A percentile compares a stretch with the other conserved stretches of the same genome.
phyloP scores from a whole-genome alignment of 2,329 filamentous ascomycete species.

The Ophiocordyceps sinensis region DNA sequence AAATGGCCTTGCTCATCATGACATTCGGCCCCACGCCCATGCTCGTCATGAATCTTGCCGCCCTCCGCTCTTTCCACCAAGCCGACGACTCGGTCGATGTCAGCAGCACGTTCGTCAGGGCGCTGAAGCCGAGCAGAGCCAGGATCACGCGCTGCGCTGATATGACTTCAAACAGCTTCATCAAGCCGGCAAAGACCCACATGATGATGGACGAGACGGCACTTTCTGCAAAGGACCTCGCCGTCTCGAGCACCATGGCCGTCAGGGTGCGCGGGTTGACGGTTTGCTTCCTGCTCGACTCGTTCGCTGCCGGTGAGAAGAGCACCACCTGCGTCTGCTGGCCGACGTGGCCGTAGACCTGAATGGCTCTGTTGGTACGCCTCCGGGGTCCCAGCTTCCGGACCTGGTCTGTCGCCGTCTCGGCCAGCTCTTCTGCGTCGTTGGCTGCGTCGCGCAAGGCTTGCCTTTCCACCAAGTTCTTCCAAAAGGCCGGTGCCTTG shows the following conservation, averaged over 20 bases:
- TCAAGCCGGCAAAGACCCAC: slow-evolving; percentile 54
- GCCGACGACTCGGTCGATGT: slow-evolving; percentile 56
- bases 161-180: slow-evolving; percentile 51
- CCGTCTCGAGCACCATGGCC: slow-evolving; percentile 57
- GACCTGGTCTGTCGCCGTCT: slow-evolving; percentile 65
- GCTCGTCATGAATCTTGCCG: slow-evolving; percentile 64
- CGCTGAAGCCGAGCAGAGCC: slow-evolving; percentile 50
- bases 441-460: slow-evolving; percentile 62
- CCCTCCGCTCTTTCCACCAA: slow-evolving; percentile 79
- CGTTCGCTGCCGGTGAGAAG: slow-evolving; percentile 37
- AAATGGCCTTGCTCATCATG: slow-evolving; percentile 75
- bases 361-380: slow-evolving; percentile 62
- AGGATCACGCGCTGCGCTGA: slow-evolving; percentile 66
- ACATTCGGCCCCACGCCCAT: slow-evolving; percentile 67
- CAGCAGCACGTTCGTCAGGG: slow-evolving; percentile 59
- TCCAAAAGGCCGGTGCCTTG: slow-evolving; percentile 46
- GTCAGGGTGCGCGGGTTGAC: slow-evolving; percentile 49
- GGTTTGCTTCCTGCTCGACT: slow-evolving; percentile 37
- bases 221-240: slow-evolving; percentile 60
- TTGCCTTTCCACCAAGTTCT: slow-evolving; percentile 48
- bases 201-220: slow-evolving; percentile 63
- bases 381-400: slow-evolving; percentile 58
- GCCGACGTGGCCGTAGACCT: slow-evolving; percentile 65
- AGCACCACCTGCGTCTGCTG: slow-evolving; percentile 49
- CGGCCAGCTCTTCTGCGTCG: slow-evolving; percentile 60